A percentile compares a stretch with the other conserved stretches of the same genome.
Conservation (phyloP, 1,284 basidiomycete species). For the Ceratobasidium sp. region DNA sequence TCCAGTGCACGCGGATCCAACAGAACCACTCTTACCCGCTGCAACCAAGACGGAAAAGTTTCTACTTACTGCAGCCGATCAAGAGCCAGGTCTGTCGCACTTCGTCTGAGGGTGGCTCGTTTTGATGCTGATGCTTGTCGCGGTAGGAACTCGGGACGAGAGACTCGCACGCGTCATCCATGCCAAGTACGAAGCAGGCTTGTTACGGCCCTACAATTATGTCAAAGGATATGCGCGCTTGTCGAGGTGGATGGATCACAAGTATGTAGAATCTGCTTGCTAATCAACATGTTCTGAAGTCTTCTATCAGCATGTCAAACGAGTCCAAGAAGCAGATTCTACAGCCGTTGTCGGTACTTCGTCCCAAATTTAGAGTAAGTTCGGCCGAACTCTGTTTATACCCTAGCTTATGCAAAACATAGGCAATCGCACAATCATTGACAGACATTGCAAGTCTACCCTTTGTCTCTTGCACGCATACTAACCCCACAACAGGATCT, state of each 20-base stretch:
- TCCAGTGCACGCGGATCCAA: slow-evolving; percentile 48
- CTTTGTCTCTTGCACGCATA: slow-evolving; percentile 19
- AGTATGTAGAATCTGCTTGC: slow-evolving; percentile 61
- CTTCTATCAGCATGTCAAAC: slow-evolving; percentile 73
- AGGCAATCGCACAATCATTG: slow-evolving; percentile 90
- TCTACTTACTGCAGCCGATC: slow-evolving; percentile 94
- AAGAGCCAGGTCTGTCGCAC: slow-evolving; percentile 61
- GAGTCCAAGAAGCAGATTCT: slow-evolving; percentile 91
- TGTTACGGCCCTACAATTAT: slow-evolving; percentile 96
- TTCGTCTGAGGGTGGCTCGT: background rate
- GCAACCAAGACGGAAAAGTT: slow-evolving; percentile 87
- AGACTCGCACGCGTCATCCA: slow-evolving; percentile 92
- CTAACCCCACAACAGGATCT: slow-evolving; percentile 69
- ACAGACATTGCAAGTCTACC: slow-evolving; percentile 76
- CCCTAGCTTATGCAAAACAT: slow-evolving; percentile 33
- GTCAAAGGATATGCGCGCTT: slow-evolving; percentile 92
- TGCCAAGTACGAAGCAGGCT: slow-evolving; percentile 95
- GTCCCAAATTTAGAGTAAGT: slow-evolving; percentile 89
- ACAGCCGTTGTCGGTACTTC: slow-evolving; percentile 87
- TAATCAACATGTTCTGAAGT: slow-evolving; percentile 3
- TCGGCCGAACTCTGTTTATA: background rate
- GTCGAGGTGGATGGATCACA: slow-evolving; percentile 94
- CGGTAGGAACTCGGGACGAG: slow-evolving; percentile 86
- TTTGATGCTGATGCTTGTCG: background rate
- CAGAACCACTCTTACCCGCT: slow-evolving; percentile 65